Evolutionary conservation across 306 rosid genomes (phyloP), one percentile per base, ranked within the genome.

Genomic region (Rosa persica): DNA sequence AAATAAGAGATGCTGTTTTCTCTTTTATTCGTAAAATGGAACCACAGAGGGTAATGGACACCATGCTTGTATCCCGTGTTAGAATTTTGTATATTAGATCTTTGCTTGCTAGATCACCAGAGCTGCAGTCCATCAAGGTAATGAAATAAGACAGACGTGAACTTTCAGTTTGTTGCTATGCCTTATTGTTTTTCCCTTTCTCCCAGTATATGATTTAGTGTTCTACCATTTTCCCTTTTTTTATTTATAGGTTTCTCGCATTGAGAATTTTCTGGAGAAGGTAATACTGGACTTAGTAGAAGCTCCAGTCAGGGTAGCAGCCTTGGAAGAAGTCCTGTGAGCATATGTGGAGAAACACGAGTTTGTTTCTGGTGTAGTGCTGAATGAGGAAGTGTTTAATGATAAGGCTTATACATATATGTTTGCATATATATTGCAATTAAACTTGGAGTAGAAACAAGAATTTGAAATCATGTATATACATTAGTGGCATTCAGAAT

Each of bases 41-140:
- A 86, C 97, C 97, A 17, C 90, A 90, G 88, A 85, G 97, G 81
- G 98, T 92, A 15, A 94, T 94, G 98, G 98, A 94, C 83, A 92
- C 98, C 75, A 94, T 94, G 98, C 97, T 92, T 78, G 92, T 94
- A 84, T 94, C 98, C 78, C 97, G 98, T 43, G 98, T 94, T 84
- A 89, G 98, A 86, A 92, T 94, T 74, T 86, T 94, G 83, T 92
- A 94, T 81, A 90, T 94, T 81, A 86, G 98, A 85, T 94, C 98
- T 48, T 86, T 94, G 82, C 93, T 94, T 84, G 95, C 97, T 72
- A 92, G 97, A 85, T 92, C 98, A 42, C 95, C 98, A 4, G 98
- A 94, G 85, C 87, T 94, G 86, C 97, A 94, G 85, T 92, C 98
- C 78, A 94, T 94, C 84, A 94, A 92, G 98, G 98, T 92, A 86